A percentile compares a stretch with the other conserved stretches of the same genome.
These are phyloP conservation scores for Sarcomyxa edulis DNA, from an alignment of 768 basidiomycete species.

Conservation along the genomic window DNA sequence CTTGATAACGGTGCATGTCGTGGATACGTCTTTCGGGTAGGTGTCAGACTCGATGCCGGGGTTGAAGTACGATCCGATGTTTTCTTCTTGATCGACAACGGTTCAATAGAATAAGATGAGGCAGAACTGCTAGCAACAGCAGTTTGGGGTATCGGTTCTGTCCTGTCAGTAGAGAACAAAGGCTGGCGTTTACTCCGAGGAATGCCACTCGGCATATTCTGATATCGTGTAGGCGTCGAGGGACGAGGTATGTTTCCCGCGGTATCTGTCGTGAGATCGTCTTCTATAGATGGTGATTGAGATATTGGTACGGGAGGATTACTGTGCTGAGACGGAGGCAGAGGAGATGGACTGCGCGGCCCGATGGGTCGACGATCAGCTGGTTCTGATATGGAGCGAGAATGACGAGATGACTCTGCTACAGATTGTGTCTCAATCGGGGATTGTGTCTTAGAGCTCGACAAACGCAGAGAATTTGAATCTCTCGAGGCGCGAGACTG, in stretches of 20 bases:
- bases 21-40: conserved; percentile 32
- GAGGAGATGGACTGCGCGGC: conserved; percentile 71
- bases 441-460: conserved; percentile 43
- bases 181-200: conserved; percentile 72
- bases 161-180: conserved; percentile 48
- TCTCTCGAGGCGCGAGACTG: conserved; percentile 48
- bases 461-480: conserved; percentile 34
- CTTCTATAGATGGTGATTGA: conserved; percentile 39
- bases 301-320: conserved; percentile 14
- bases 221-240: conserved; percentile 19
- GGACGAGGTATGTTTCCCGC: too few species aligned
- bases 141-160: conserved; percentile 49
- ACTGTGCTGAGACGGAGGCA: conserved; percentile 44
- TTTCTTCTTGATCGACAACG: conserved; percentile 84
- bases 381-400: conserved; percentile 41
- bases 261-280: conserved; percentile 24
- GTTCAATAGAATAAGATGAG: conserved; percentile 52
- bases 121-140: conserved; percentile 22
- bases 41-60: conserved; percentile 28
- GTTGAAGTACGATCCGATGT: conserved; percentile 50
- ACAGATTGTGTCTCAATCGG: conserved; percentile 28
- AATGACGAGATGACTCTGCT: conserved; percentile 28
- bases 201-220: conserved; percentile 39
- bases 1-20: conserved; percentile 53
- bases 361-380: conserved; percentile 65